These are phyloP conservation scores for Xylariales sp. DNA, from an alignment of 2,329 filamentous ascomycete species.

Conservation along the genomic window DNA sequence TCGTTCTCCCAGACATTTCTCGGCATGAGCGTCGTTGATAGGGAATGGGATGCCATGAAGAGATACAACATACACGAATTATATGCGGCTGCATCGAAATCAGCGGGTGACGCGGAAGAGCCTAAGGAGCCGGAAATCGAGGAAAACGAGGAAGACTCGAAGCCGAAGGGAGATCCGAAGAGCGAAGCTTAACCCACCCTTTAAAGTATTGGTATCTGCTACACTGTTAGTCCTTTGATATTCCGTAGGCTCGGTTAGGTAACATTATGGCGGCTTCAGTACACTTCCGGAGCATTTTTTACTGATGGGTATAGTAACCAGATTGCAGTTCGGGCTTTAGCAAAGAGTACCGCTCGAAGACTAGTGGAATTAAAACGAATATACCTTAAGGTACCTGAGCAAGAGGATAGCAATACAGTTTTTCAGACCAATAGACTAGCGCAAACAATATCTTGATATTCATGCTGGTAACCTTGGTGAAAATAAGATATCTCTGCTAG, in stretches of 20 bases:
- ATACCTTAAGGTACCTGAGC: background rate
- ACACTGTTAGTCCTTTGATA: background rate
- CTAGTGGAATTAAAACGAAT: background rate
- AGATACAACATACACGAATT: conserved; percentile 83
- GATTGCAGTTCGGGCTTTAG: background rate
- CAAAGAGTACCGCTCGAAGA: background rate
- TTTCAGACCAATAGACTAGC: no score
- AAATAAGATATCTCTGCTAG: background rate
- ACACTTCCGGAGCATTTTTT: background rate
- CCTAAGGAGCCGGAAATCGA: conserved; percentile 5
- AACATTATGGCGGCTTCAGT: background rate
- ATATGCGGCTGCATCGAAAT: conserved; percentile 59
- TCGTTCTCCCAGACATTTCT: conserved; percentile 69
- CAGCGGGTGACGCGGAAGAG: conserved; percentile 35
- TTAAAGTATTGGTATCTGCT: background rate
- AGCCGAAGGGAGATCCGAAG: conserved; percentile 17
- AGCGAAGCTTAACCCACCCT: conserved; percentile 28
- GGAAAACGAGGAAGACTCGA: conserved; percentile 1
- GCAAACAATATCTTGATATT: background rate
- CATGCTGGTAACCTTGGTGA: background rate
- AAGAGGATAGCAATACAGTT: background rate
- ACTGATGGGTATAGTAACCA: background rate
- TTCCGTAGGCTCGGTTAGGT: no score
- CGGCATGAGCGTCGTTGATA: conserved; percentile 82
- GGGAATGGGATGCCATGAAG: conserved; percentile 79